Evolutionary conservation across 176 grass and related monocot species (phyloP), one percentile per base, ranked within the genome.

Genomic region (Bolboschoenus planiculmis): DNA sequence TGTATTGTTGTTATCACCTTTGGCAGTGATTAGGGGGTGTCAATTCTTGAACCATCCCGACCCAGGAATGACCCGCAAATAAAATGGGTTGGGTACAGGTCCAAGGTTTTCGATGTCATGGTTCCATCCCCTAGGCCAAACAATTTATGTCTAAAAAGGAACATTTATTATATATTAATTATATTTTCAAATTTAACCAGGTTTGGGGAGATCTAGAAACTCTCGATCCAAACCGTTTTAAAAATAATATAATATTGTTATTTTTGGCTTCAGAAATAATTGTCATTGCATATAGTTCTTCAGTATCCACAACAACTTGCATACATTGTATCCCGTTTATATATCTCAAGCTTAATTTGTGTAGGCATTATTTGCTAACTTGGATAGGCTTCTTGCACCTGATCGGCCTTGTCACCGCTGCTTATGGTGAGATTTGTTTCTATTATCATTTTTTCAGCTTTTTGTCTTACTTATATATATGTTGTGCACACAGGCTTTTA

Each of bases 381-480:
- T 99, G 87, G 96, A 99, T 83, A 88, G 64, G 81, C 94, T 95
- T 91, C 93, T 99, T 78, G 92, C 96, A 2, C 96, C 96, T 84
- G 87, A 99, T 78, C 90, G 15, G 39, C 96, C 91, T 53, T 95
- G 88, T 77, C 90, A 99, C 76, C 87, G 84, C 83, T 85, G 92
- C 86, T 86, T 99, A 83, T 99, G 92, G 92, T 98, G 80, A 95
- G 96, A 80, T 7, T n/a, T 53, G 72, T 77, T 53, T 51, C 14
- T 51, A 74, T 43, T 50, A 20, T 66, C 13, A 53, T 51, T 77
- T 5, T 76, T 77, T 53, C 26, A 33, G 29, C 7, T 40, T n/a
- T 50, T 31, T 77, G 10, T 48, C 2, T 5, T 23, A 48, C 40
- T 46, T 5, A 29, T 10, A 29, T 40, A 74, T n/a, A 47, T 29